Conservation (phyloP, 2,329 filamentous ascomycete genomes). For the Fusarium camptoceras region DNA sequence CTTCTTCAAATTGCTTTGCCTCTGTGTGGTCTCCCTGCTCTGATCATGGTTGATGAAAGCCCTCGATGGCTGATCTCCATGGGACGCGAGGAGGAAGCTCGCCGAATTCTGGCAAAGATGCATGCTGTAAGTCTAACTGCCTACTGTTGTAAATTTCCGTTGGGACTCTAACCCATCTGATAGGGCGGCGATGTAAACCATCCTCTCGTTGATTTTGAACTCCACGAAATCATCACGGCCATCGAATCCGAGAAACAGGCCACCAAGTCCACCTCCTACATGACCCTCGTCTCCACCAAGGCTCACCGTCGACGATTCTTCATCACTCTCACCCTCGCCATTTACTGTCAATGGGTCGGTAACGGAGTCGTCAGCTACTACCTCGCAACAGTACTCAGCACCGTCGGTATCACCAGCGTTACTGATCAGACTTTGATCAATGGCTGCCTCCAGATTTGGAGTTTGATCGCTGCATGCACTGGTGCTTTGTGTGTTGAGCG, state of each 20-base stretch:
- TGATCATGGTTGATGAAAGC: slow-evolving; percentile 11
- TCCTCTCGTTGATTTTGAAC: slow-evolving; percentile 16
- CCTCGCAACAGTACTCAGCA: not conserved
- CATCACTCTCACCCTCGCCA: slow-evolving; percentile 8
- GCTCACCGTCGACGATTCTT: slow-evolving; percentile 18
- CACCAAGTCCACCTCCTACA: slow-evolving; percentile 8
- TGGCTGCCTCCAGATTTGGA: slow-evolving; percentile 21
- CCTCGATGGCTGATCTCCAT: slow-evolving; percentile 14
- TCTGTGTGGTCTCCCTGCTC: slow-evolving; percentile 3
- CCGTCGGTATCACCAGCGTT: slow-evolving; percentile 18
- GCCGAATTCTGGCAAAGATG: not conserved
- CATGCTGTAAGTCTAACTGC: slow-evolving; percentile 5
- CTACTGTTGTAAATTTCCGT: too few species aligned
- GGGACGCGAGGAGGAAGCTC: not conserved
- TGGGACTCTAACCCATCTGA: not conserved
- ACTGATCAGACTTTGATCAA: slow-evolving; percentile 25
- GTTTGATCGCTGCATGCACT: slow-evolving; percentile 14
- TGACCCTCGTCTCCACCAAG: slow-evolving; percentile 10
- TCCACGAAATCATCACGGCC: slow-evolving; percentile 20
- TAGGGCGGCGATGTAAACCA: slow-evolving; percentile 16
- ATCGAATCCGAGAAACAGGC: slow-evolving; percentile 23
- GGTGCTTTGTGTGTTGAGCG: slow-evolving; percentile 6
- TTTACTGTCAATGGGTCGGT: slow-evolving; percentile 23
- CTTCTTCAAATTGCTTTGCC: slow-evolving; percentile 12
- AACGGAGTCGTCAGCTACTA: slow-evolving; percentile 29